Evolutionary conservation across 192 early-diverging fungal species (phyloP), one percentile per base, ranked within the genome.

Genomic region (Backusella morwellensis): DNA sequence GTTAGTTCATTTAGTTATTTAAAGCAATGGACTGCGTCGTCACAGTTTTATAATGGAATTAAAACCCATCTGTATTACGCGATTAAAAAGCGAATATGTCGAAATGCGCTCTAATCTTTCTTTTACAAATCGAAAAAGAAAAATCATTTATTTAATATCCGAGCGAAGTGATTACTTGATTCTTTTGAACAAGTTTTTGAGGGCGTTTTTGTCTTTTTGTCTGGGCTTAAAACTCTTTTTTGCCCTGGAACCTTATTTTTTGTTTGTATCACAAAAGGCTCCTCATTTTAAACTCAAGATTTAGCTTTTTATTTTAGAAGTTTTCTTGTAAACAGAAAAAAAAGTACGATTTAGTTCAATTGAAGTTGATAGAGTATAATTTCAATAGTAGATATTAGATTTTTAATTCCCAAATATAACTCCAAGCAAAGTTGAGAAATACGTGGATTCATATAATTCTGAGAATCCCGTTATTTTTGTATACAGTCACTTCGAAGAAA

Each of bases 161-260:
- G 6, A 50, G 47, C 0, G 19, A 50, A 50, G 19, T n/a, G 19
- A 50, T 50, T 7, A 19, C n/a, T n/a, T 50, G 47, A 50, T 50
- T 6, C 15, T 6, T 50, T 19, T 40, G 11, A 11, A 14, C 23
- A 59, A 26, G 23, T 29, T 59, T 59, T 59, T 63, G 26, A 63
- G 12, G 4, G 11, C 9, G 21, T 63, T 29, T 63, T 21, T 56
- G 54, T 63, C 11, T 63, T 63, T 29, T 29, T 8, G 21, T 29
- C 56, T 63, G 56, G 23, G 23, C 56, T 23, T 63, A 63, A 63
- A 29, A 29, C 56, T 9, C 21, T 26, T 14, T 63, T 59, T 29
- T 63, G 56, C 56, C 56, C 56, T 63, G 56, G 56, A 63, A 63
- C 56, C 23, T 63, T 63, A 29, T 63, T 63, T 32, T 32, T 63